A percentile compares a stretch with the other conserved stretches of the same genome.
Evolutionary conservation across 2,329 filamentous ascomycete genomes (phyloP).

Genomic region (Diplocarpon rosae): DNA sequence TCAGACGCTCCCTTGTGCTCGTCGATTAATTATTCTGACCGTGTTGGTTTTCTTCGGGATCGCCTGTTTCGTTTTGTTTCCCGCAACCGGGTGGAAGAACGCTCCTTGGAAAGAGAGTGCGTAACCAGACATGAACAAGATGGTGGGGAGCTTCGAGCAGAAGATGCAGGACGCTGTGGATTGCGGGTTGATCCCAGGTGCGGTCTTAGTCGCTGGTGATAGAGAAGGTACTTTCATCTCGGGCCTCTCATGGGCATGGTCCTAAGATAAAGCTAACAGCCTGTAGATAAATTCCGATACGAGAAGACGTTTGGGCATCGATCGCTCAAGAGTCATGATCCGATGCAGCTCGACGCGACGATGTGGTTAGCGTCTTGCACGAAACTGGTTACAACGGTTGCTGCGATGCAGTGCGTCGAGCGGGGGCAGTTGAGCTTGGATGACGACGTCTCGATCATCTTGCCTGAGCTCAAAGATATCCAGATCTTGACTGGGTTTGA

Average conservation of each 20-base stretch:
- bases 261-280: not conserved
- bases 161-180: slow-evolving; percentile 13
- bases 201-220: slow-evolving; percentile 13
- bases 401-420: slow-evolving; percentile 47
- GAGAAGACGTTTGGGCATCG: slow-evolving; percentile 28
- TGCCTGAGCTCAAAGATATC: slow-evolving; percentile 22
- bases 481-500: slow-evolving; percentile 23
- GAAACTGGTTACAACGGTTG: slow-evolving; percentile 41
- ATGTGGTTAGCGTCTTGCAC: slow-evolving; percentile 51
- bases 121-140: slow-evolving; percentile 1
- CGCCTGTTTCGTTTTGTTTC: too few species aligned
- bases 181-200: slow-evolving; percentile 15
- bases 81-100: too few species aligned
- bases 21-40: too few species aligned
- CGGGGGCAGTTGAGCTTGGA: slow-evolving; percentile 37
- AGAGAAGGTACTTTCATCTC: slow-evolving; percentile 10
- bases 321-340: slow-evolving; percentile 36
- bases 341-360: slow-evolving; percentile 48
- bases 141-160: slow-evolving; percentile 14
- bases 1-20: too few species aligned
- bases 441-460: slow-evolving; percentile 27
- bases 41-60: too few species aligned
- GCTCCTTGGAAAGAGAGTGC: too few species aligned
- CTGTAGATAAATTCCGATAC: slow-evolving; percentile 29
- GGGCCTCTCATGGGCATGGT: not conserved